Evolutionary conservation across 495 filamentous ascomycete genomes (phyloP), one percentile per base, ranked within the genome.

Genomic region (Hypoxylon lienhwacheense): DNA sequence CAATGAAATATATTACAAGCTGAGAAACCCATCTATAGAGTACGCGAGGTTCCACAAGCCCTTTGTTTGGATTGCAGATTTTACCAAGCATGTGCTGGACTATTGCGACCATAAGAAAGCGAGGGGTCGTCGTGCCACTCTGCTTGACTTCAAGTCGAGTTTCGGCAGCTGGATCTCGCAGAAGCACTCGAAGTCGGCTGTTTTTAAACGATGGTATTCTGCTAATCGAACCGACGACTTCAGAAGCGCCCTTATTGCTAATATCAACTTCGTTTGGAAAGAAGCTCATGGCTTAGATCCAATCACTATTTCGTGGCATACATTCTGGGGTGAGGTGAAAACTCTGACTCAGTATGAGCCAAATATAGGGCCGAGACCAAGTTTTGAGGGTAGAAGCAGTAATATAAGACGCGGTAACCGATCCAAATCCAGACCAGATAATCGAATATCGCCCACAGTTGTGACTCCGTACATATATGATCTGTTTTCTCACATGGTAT

Each of bases 71-170:
- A 56, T 89, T 11, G 84, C 79, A 0, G 77, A 83, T 39, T 69
- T 90, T 8, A 74, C 77, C 1, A 89, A 89, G 58, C 80, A 88
- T 57, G 76, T 86, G 28, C 70, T 88, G 11, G 86, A 89, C 50
- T 89, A 78, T 55, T 70, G 81, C 29, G 54, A 70, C 3, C 35
- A 59, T 1, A 55, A 65, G 37, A 57, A 65, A 26, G 55, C 61
- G 6, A 42, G 61, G 6, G 39, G 66, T 3, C 57, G 60, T 0
- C 51, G 61, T 2, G 76, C 84, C 1, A 56, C 59, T 3, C 53
- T 90, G 0, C 6, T 52, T 4, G 66, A 84, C 39, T 88, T 91
- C 56, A 66, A 71, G 25, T 24, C 47, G 0, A 40, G 69, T 0
- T 91, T 91, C 47, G 64, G 64, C 26, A 34, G 45, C 2, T 89